phyloP scores from a whole-genome alignment of 2,329 filamentous ascomycete genomes.

The Monosporascus sp. region DNA sequence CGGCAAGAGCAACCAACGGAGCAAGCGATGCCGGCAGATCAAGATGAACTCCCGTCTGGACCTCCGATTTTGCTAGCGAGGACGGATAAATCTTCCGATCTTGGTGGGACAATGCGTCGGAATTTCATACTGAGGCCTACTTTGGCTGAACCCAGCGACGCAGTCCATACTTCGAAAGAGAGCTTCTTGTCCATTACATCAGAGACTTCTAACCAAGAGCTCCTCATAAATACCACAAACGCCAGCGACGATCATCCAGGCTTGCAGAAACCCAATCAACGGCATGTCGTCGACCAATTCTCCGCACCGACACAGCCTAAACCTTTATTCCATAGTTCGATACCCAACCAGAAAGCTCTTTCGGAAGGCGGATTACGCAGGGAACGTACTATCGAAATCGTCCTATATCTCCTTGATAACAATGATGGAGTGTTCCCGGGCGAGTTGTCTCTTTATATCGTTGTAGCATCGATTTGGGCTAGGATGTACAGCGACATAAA shows the following conservation, averaged over 20 bases:
- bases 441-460: conserved; percentile 45
- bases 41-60: neutral
- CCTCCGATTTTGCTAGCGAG: neutral
- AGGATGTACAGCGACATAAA: conserved; percentile 34
- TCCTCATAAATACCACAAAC: too few species aligned
- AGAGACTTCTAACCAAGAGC: too few species aligned
- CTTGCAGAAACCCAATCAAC: too few species aligned
- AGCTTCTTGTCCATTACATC: neutral
- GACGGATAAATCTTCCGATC: neutral
- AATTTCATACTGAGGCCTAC: neutral
- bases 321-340: neutral
- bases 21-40: neutral
- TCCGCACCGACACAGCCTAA: conserved; percentile 1
- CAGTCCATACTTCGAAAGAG: neutral
- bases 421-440: conserved; percentile 47
- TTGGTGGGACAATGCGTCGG: neutral
- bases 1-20: neutral
- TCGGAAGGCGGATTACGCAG: conserved; percentile 25
- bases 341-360: conserved; percentile 17
- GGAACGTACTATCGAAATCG: conserved; percentile 34
- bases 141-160: neutral
- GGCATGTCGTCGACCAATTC: too few species aligned
- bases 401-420: conserved; percentile 35
- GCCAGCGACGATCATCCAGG: too few species aligned
- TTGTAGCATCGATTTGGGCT: conserved; percentile 41